Base-by-base conservation (phyloP, 2,329 filamentous ascomycete genomes). In the Ascochyta fabae region DNA sequence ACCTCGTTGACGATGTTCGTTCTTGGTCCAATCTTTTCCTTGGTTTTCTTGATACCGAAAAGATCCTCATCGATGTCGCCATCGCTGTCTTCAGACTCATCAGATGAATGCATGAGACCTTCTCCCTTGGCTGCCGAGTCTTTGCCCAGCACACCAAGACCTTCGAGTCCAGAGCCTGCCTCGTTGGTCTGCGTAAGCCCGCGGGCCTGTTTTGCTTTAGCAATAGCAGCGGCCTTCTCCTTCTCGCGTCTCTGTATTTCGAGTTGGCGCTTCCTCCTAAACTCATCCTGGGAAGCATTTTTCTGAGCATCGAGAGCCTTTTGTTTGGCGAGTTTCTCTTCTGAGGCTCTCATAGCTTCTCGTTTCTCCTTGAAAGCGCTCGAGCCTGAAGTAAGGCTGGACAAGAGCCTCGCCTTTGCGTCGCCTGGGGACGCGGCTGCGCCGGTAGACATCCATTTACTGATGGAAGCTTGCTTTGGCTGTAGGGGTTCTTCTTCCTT, bases 71-170 rank as follows among this genome's bases (percentile, higher is more conserved):
- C 85, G 9, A 90, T 84, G 36, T 78, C 77, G 29, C 77, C 78
- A 6, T 78, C 76, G 12, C 76, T 74, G 42, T 91, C 88, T 58
- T 91, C 89, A 58, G 78, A 78, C 51, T 81, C 80, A 46, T 95
- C 92, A 3, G 86, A 88, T 6, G 85, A 88, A 38, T 97, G 91
- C 92, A 98, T 96, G 74, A 98, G 92, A 61, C 94, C 92, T 69
- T 88, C 90, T 60, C 90, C 90, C 59, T 84, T 83, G 1, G 85
- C 84, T 3, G 85, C 83, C 68, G 94, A 89, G 50, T 95, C 92
- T 75, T 94, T 95, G 56, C 91, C 91, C 52, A 85, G 80, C 1
- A 92, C 81, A 33, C 89, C 85, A 45, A 96, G 83, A 24, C 88
- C 88, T 59, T 85, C 83, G 9, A 95, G 78, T 19, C 90, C 92